Conservation (phyloP, 495 filamentous ascomycete genomes). For the Chaetomium cochliodes region DNA sequence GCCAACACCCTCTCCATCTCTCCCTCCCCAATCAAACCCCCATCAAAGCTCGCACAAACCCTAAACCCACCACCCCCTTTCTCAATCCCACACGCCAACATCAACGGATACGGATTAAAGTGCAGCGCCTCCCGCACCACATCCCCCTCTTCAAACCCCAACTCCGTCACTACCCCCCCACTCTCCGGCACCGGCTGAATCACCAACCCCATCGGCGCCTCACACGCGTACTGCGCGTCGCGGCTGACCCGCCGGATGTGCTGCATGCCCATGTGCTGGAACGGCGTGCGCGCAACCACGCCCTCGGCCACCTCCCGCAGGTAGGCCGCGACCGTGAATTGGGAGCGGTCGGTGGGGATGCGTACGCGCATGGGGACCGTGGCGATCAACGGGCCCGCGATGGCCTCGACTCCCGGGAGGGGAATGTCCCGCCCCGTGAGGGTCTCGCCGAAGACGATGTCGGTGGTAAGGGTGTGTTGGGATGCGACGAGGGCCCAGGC, state of each 20-base stretch:
- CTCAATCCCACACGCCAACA: constrained; percentile 23
- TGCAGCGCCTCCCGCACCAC: constrained; percentile 22
- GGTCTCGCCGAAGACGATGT: constrained; percentile 45
- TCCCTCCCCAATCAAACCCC: background rate
- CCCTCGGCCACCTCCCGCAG: constrained; percentile 55
- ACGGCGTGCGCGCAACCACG: constrained; percentile 53
- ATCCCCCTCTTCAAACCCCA: constrained; percentile 38
- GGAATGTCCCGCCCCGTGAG: constrained; percentile 47
- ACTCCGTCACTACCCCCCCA: constrained; percentile 31
- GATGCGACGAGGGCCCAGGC: constrained; percentile 48
- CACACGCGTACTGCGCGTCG: constrained; percentile 64
- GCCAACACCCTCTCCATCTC: constrained; percentile 19
- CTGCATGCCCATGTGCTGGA: constrained; percentile 69
- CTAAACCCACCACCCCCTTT: constrained; percentile 14
- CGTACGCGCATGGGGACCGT: constrained; percentile 55
- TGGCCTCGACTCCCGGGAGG: constrained; percentile 46
- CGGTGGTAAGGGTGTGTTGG: constrained; percentile 36
- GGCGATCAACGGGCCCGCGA: constrained; percentile 55
- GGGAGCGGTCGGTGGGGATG: constrained; percentile 16
- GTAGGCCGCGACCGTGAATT: constrained; percentile 25
- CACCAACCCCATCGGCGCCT: constrained; percentile 51
- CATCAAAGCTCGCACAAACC: constrained; percentile 28
- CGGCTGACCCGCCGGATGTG: constrained; percentile 61
- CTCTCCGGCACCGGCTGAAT: constrained; percentile 44
- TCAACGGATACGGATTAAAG: constrained; percentile 27